Percentiles rank a stretch among this genome's conserved stretches.
Evolutionary conservation across 2,329 filamentous ascomycete genomes (phyloP).

Genomic region (Tolypocladium guangdongense): DNA sequence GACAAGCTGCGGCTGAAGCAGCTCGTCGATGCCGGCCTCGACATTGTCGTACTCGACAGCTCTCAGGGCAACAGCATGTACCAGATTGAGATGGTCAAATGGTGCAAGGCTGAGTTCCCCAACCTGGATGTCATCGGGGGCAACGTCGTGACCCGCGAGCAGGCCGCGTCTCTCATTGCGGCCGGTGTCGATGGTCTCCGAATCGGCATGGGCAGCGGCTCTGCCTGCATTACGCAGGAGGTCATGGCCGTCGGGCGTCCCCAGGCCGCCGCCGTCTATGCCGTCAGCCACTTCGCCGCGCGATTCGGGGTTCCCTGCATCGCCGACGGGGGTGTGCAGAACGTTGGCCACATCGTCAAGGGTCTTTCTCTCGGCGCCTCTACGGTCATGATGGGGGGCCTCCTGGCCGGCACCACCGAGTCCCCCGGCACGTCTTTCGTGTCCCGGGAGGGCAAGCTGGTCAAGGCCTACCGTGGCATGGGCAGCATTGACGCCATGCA

Average conservation of each 20-base stretch:
- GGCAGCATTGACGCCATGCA: constrained; percentile 99
- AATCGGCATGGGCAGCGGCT: constrained; percentile 98
- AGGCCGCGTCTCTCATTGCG: constrained; percentile 83
- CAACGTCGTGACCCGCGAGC: constrained; percentile 96
- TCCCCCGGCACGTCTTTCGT: constrained; percentile 96
- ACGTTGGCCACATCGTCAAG: constrained; percentile 98
- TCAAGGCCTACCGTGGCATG: constrained; percentile 99
- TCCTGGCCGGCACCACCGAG: constrained; percentile 93
- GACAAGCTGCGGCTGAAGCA: constrained; percentile 80
- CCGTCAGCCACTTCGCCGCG: constrained; percentile 78
- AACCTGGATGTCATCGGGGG: constrained; percentile 89
- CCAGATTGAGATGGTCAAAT: constrained; percentile 97
- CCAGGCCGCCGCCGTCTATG: constrained; percentile 87
- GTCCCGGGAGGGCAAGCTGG: constrained; percentile 89
- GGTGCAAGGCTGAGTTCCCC: constrained; percentile 79
- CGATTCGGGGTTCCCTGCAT: constrained; percentile 96
- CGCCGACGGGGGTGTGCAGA: constrained; percentile 94
- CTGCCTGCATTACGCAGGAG: constrained; percentile 97
- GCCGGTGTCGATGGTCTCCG: constrained; percentile 92
- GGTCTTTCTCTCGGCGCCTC: constrained; percentile 88
- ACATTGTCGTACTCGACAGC: constrained; percentile 91
- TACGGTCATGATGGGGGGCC: constrained; percentile 98
- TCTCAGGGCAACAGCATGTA: constrained; percentile 98
- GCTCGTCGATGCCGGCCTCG: constrained; percentile 87
- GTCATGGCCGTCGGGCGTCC: constrained; percentile 98